A percentile compares a stretch with the other conserved stretches of the same genome.
phyloP scores from a whole-genome alignment of 208 protist genomes.

The Leishmania amazonensis region DNA sequence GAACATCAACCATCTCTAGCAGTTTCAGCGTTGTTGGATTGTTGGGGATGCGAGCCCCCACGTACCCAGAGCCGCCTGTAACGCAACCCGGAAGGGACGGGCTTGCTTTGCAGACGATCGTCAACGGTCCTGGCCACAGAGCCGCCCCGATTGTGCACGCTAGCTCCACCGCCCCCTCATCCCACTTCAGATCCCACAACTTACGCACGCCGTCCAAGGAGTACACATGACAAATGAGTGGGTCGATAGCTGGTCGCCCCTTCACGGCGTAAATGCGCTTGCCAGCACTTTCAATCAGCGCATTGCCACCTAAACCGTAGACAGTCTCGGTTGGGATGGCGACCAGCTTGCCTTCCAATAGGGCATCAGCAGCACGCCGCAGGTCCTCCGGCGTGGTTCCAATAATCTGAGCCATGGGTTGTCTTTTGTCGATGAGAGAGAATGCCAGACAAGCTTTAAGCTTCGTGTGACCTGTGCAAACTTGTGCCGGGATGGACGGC shows the following conservation, averaged over 20 bases:
- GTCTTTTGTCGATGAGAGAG: neutral
- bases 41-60: constrained; percentile 86
- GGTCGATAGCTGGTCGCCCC: constrained; percentile 94
- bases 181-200: constrained; percentile 65
- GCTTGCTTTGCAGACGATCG: constrained; percentile 83
- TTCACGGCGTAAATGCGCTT: constrained; percentile 96
- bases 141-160: constrained; percentile 58
- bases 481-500: neutral
- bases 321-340: constrained; percentile 99
- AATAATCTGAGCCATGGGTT: constrained; percentile 57
- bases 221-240: constrained; percentile 96
- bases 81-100: constrained; percentile 69
- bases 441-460: neutral
- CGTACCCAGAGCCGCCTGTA: constrained; percentile 85
- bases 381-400: constrained; percentile 46
- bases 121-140: constrained; percentile 95
- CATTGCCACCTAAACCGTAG: constrained; percentile 98
- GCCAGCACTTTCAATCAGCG: constrained; percentile 82
- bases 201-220: constrained; percentile 53
- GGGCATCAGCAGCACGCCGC: constrained; percentile 46
- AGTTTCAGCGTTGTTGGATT: constrained; percentile 75
- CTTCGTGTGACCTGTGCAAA: neutral
- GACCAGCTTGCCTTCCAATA: constrained; percentile 82
- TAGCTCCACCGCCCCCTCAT: constrained; percentile 47
- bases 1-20: constrained; percentile 70